Conservation (phyloP, 768 basidiomycete genomes). For the Auriscalpium microsporum region DNA sequence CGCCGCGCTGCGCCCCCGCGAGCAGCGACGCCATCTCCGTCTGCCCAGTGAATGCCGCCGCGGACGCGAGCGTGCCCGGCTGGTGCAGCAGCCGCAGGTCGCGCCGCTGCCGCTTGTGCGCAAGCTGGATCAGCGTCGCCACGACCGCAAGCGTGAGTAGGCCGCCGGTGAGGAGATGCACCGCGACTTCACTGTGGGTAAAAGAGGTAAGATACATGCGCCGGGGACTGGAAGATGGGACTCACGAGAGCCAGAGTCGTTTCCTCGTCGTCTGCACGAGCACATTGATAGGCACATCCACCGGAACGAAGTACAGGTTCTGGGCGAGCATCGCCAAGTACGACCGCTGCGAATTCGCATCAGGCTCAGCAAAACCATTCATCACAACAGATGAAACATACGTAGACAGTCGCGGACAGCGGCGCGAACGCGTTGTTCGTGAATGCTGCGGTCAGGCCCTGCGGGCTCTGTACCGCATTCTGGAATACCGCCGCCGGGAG, state of each 20-base stretch:
- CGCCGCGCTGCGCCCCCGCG: slow-evolving; percentile 28
- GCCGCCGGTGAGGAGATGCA: slow-evolving; percentile 34
- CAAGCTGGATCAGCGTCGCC: slow-evolving; percentile 36
- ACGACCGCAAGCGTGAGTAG: slow-evolving; percentile 38
- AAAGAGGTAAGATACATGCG: background rate
- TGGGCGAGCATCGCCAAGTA: slow-evolving; percentile 44
- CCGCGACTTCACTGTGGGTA: slow-evolving; percentile 29
- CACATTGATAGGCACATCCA: slow-evolving; percentile 27
- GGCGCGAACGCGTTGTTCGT: slow-evolving; percentile 27
- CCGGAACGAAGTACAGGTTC: slow-evolving; percentile 40
- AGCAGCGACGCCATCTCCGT: slow-evolving; percentile 40
- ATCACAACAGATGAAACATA: slow-evolving; percentile 22
- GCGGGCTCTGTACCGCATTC: slow-evolving; percentile 30
- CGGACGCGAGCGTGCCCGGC: slow-evolving; percentile 48
- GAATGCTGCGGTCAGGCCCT: slow-evolving; percentile 33
- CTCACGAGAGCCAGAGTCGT: slow-evolving; percentile 43
- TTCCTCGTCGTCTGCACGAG: slow-evolving; percentile 36
- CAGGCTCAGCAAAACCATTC: background rate
- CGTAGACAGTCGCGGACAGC: slow-evolving; percentile 38
- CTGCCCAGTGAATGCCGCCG: slow-evolving; percentile 44
- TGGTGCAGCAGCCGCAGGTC: slow-evolving; percentile 36
- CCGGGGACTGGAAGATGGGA: background rate
- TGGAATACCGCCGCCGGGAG: slow-evolving; percentile 46
- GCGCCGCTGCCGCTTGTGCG: slow-evolving; percentile 37
- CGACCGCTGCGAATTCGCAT: slow-evolving; percentile 23